phyloP scores from a whole-genome alignment of 257 asterid genomes.

The Fraxinus pennsylvanica region DNA sequence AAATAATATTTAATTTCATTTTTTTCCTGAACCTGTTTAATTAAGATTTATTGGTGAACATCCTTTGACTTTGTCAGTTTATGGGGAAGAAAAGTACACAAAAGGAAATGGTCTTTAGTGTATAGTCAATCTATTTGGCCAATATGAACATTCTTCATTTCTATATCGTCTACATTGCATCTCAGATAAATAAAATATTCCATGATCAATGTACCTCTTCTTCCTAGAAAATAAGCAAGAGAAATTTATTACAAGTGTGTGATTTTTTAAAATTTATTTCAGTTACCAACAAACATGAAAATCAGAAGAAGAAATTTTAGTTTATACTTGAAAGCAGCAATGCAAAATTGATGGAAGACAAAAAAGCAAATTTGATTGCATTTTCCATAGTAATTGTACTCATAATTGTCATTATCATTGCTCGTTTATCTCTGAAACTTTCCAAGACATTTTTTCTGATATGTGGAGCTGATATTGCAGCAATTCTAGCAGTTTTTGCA shows the following conservation, averaged over 20 bases:
- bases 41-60: neutral
- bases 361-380: slow-evolving; percentile 46
- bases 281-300: neutral
- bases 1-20: no score
- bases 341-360: slow-evolving; percentile 53
- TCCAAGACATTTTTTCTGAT: slow-evolving; percentile 55
- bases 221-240: neutral
- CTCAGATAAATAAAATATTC: neutral
- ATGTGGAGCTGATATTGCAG: slow-evolving; percentile 60
- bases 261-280: neutral
- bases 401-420: slow-evolving; percentile 38
- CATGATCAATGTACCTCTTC: neutral
- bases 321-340: neutral
- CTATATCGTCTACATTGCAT: neutral
- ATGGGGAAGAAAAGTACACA: neutral
- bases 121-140: neutral
- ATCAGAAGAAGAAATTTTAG: neutral
- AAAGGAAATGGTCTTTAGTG: neutral
- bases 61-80: neutral
- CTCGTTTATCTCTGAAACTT: slow-evolving; percentile 46
- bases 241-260: neutral
- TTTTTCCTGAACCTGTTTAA: neutral
- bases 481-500: slow-evolving; percentile 45
- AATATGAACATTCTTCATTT: neutral
- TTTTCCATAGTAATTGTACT: slow-evolving; percentile 33